Base-by-base conservation (phyloP, 2,329 filamentous ascomycete species). In the Cercospora sojina region DNA sequence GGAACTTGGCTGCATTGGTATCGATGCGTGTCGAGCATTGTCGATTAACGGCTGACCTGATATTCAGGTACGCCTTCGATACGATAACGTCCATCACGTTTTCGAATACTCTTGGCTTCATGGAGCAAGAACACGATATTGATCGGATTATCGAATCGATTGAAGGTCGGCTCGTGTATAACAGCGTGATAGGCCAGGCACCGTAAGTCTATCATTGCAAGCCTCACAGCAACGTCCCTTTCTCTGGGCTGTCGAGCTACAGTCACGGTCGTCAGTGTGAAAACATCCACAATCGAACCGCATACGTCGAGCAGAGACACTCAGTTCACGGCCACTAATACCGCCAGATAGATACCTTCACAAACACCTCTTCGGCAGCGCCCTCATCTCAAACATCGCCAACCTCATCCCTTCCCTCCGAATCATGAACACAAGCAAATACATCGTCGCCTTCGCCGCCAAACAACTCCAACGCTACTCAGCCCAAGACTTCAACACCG, bases 1-100 rank as follows among this genome's bases (percentile, higher is more conserved):
- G 71, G 70, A 1, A 64, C 43, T 12, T 73, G 71, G 69, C 18
- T 74, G 10, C 72, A 73, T 56, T 70, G 67, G 70, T 53, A 53
- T 53, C 13, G 49, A 25, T 16, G 25, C 25, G 20, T 53, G 18
- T 16, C 12, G 49, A 25, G 10, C 7, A 20, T 27, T 23, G 20
- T 20, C 2, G 6, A 29, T 25, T 20, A n/a, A 29, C 16, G 23
- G 20, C 49, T 53, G 16, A 53, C 5, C 10, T 25, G 20, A 7
- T 29, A 13, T 53, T 2, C 12, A 53, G 49, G 49, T 70, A 71
- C 41, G 70, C 70, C 20, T 71, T 72, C 57, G 65, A 69, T 58
- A 72, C 74, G 2, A 74, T 74, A 18, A 65, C 71, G 5, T 70
- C 69, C 10, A 71, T 74, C 41, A 72, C 69, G 32, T 74, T 73